Evolutionary conservation across 2,329 filamentous ascomycete genomes (phyloP), one percentile per base, ranked within the genome.

Genomic region (Paraphaeosphaeria sporulosa): DNA sequence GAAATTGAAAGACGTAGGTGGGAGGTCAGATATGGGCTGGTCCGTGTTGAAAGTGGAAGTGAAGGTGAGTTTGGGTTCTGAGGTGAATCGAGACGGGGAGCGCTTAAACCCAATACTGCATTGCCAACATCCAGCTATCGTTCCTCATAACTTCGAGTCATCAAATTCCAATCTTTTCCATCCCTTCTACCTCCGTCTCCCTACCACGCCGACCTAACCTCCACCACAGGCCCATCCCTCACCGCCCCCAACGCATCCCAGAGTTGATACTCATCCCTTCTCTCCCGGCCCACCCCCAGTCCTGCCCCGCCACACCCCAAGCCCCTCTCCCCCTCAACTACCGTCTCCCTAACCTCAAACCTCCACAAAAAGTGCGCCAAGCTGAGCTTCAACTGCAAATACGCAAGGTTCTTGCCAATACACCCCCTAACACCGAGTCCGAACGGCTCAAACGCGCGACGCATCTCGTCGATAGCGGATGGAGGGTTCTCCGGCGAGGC

Each of bases 361-460:
- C 85, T 63, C 68, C 80, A 89, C 54, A 90, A 69, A 23, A 86
- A 77, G 34, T 87, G 78, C 25, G 87, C 88, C 43, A 90, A 66
- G 2, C 86, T 84, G 7, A 85, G 83, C 63, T 80, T 85, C 83
- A 90, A 85, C 79, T 90, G 88, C 55, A 85, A 79, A 65, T 90
- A 89, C 2, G 87, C 88, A 47, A 90, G 75, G 1, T 83, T 83
- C 80, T 90, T 90, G 0, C 89, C 89, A 52, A 90, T 89, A 70
- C 90, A 92, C 79, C 1, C 87, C 84, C 0, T 59, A 0, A 57
- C 62, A 0, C 90, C 90, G 59, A 90, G 78, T 27, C 85, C 87
- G 65, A 92, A 92, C 1, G 91, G 89, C 62, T 87, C 90, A 76
- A 91, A 94, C 0, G 90, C 90, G 46, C 81, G 83, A 48, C 87